Base-by-base conservation (phyloP, 2,329 filamentous ascomycete species). In the Chaetomium globosum region DNA sequence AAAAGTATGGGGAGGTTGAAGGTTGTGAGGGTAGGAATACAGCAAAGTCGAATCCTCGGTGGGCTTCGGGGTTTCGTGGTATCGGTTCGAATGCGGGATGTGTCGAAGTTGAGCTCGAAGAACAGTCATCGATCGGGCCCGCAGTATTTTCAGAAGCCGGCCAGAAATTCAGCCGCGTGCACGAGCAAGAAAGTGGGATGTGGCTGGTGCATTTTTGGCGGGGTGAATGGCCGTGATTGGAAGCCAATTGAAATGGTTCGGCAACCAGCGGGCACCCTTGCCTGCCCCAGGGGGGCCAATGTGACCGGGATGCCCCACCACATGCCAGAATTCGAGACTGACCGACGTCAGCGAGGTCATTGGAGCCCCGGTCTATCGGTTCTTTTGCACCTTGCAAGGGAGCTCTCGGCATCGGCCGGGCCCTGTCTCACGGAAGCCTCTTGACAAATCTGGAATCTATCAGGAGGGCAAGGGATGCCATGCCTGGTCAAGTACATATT, bases 91-190 rank as follows among this genome's bases (percentile, higher is more conserved):
- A 61, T 57, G 30, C 33, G 51, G 51, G 57, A 2, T 26, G 26
- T 31, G 61, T 55, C 53, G 48, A 55, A 30, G 57, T 54, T 52
- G 43, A 63, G 52, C 59, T 65, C 61, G 65, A 65, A 58, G 64
- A 55, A 65, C 64, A 69, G 68, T 68, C 64, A 69, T 65, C 43
- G 23, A 69, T 65, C 43, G 23, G 66, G 59, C 66, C 64, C 68
- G 64, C 66, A 68, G 59, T 67, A 67, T 67, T 72, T 72, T 69
- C 69, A 65, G 59, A 61, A 36, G 59, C 61, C 56, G 56, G 62
- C 67, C 65, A 69, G 64, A 71, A 71, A 68, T 70, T 67, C 60
- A 57, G 64, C 66, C 66, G 63, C 63, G 63, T 67, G 66, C 63
- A 61, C 46, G 21, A n/a, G 61, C 56, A 19, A 54, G 64, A 65